Percentiles rank a stretch among this genome's conserved stretches.
These are phyloP conservation scores for Alternaria brassicicola DNA, from an alignment of 2,329 filamentous ascomycete genomes.

Conservation along the genomic window DNA sequence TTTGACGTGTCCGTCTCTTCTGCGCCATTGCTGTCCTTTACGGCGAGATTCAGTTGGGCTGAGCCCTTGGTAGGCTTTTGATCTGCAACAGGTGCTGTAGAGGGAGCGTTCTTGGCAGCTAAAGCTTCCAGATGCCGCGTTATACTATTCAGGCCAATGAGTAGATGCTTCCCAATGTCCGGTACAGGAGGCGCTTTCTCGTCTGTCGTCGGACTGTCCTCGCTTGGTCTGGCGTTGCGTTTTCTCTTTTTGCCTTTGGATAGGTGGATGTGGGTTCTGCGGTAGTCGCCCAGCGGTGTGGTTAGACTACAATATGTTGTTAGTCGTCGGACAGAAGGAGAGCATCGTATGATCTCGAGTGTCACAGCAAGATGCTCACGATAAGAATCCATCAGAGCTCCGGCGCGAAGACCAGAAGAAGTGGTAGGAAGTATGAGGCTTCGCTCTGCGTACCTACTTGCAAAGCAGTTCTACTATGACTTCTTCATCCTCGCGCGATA, in stretches of 20 bases:
- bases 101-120: slow-evolving; percentile 35
- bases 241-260: slow-evolving; percentile 66
- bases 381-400: neutral
- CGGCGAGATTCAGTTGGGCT: neutral
- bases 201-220: slow-evolving; percentile 4
- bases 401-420: neutral
- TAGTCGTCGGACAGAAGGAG: neutral
- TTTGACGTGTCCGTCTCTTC: neutral
- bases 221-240: slow-evolving; percentile 16
- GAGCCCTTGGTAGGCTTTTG: neutral
- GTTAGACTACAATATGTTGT: slow-evolving; percentile 59
- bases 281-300: slow-evolving; percentile 67
- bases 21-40: neutral
- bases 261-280: slow-evolving; percentile 58
- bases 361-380: neutral
- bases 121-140: slow-evolving; percentile 63
- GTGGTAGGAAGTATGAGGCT: neutral
- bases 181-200: slow-evolving; percentile 52
- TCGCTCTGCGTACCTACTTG: slow-evolving; percentile 57
- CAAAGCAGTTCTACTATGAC: slow-evolving; percentile 70
- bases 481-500: slow-evolving; percentile 65
- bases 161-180: slow-evolving; percentile 60
- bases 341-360: neutral
- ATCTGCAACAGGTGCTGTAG: slow-evolving; percentile 8
- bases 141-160: slow-evolving; percentile 69